These are phyloP conservation scores for Aspergillus calidoustus DNA, from an alignment of 2,329 filamentous ascomycete species.

Conservation along the genomic window DNA sequence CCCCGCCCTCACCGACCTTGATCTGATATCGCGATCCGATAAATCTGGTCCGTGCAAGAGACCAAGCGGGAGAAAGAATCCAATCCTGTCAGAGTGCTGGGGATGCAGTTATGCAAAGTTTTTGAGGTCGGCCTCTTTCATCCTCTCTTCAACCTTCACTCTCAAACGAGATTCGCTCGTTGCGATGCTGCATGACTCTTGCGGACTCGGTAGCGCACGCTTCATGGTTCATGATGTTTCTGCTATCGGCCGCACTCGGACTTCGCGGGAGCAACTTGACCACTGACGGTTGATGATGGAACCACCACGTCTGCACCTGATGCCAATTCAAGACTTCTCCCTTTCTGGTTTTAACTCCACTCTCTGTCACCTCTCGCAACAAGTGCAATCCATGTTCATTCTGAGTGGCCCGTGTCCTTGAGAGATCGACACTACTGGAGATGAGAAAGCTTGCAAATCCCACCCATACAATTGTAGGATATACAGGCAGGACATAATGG, in stretches of 20 bases:
- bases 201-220: neutral
- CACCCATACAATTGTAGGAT: neutral
- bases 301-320: neutral
- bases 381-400: neutral
- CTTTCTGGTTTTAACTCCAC: neutral
- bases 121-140: slow-evolving; percentile 3
- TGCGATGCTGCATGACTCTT: neutral
- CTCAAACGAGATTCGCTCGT: neutral
- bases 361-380: neutral
- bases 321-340: neutral
- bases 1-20: slow-evolving; percentile 14
- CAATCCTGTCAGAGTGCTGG: slow-evolving; percentile 8
- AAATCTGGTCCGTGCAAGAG: slow-evolving; percentile 13
- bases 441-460: slow-evolving; percentile 1
- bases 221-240: neutral
- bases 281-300: neutral
- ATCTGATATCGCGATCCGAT: slow-evolving; percentile 13
- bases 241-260: neutral
- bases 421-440: slow-evolving; percentile 14
- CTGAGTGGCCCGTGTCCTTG: slow-evolving; percentile 4
- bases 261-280: neutral
- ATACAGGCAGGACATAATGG: neutral
- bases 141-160: neutral
- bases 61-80: slow-evolving; percentile 4
- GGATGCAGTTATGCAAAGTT: slow-evolving; percentile 2